A percentile compares a stretch with the other conserved stretches of the same genome.
Conservation (phyloP, 1,139 yeast genomes). For the Hyphopichia pseudoburtonii region DNA sequence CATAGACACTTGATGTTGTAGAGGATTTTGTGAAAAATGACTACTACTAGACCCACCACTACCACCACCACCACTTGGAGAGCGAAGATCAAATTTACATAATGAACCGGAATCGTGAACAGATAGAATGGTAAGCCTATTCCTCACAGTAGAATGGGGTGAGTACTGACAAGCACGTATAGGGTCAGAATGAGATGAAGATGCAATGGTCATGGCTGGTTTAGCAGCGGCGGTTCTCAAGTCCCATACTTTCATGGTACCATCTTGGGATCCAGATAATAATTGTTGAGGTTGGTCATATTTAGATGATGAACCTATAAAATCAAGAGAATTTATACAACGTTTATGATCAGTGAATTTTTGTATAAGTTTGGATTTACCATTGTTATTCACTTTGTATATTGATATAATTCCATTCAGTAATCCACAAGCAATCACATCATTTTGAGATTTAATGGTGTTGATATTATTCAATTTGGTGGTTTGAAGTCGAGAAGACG, state of each 20-base stretch:
- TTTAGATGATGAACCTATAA: slow-evolving; percentile 31
- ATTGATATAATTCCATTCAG: slow-evolving; percentile 39
- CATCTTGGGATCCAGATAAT: slow-evolving; percentile 90
- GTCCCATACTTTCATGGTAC: slow-evolving; percentile 87
- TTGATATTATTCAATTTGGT: slow-evolving; percentile 41
- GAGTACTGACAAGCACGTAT: slow-evolving; percentile 63
- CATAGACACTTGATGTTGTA: slow-evolving; percentile 22
- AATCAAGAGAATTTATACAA: slow-evolving; percentile 78
- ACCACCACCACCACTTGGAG: slow-evolving; percentile 10
- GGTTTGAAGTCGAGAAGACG: slow-evolving; percentile 33
- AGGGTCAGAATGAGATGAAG: slow-evolving; percentile 62
- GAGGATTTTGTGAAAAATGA: slow-evolving; percentile 24
- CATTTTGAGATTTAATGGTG: slow-evolving; percentile 36
- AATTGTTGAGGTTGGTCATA: slow-evolving; percentile 57
- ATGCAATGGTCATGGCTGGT: slow-evolving; percentile 44
- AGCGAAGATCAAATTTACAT: slow-evolving; percentile 78
- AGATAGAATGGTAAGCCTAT: slow-evolving; percentile 42
- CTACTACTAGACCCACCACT: slow-evolving; percentile 12
- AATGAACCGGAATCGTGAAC: slow-evolving; percentile 90
- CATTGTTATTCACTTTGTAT: slow-evolving; percentile 34
- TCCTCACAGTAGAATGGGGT: slow-evolving; percentile 41
- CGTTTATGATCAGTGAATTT: slow-evolving; percentile 72
- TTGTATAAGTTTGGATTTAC: slow-evolving; percentile 40
- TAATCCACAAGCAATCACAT: slow-evolving; percentile 44
- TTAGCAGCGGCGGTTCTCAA: slow-evolving; percentile 51